Evolutionary conservation across 176 grass and related monocot genomes (phyloP), one percentile per base, ranked within the genome.

Genomic region (Phragmites australis): DNA sequence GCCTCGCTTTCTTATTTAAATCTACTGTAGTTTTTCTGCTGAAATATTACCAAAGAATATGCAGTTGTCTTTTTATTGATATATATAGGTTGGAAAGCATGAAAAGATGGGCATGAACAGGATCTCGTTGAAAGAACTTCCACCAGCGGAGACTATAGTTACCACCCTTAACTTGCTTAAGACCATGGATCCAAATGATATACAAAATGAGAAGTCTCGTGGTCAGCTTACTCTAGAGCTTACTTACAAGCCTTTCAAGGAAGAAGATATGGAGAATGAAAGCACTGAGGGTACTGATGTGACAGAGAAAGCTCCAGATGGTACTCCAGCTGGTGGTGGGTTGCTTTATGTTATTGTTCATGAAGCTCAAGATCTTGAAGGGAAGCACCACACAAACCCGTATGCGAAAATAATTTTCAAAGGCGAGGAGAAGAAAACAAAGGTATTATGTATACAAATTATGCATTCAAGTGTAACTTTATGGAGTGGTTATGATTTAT

Each of bases 331-430:
- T 79, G 92, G 86, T 79, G 96, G 96, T 43, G 92, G 96, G 45
- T 83, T 95, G 74, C 93, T 99, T 84, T 67, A 69, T 84, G 82
- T 95, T 39, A 76, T 89, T 65, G 84, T 99, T 82, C 96, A 88
- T 68, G 90, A 99, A 81, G 96, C 90, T 55, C 86, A 91, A 76
- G 92, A 94, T 88, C 88, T 99, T 43, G 96, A 95, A 84, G 96
- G 96, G 17, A 94, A 95, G 78, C 88, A 95, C 70, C 96, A 99
- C 75, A 93, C 81, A 57, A 99, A 99, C 57, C 96, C 96, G 41
- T 99, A 95, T 32, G 90, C 83, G 27, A 82, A 86, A 68, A 86
- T 99, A 68, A 86, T 89, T 80, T 95, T 95, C 58, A 93, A 78
- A 81, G 92, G 92, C 31, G 92, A 99, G 57, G 84, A 88, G 75